phyloP scores from a whole-genome alignment of 1,284 basidiomycete genomes.

The Austropuccinia psidii region DNA sequence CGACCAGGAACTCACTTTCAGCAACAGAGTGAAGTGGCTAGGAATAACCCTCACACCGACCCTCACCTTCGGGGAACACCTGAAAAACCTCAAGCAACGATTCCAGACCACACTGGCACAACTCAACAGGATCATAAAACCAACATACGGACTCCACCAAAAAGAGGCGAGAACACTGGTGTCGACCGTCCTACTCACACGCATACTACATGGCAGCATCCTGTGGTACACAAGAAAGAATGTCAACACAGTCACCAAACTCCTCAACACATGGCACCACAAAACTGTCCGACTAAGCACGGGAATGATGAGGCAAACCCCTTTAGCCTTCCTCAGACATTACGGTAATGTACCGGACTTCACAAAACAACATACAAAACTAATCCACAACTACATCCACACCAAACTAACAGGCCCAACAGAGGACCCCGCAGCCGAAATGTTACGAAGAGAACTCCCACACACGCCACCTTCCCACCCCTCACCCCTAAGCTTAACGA shows the following conservation, averaged over 20 bases:
- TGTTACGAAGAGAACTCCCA: neutral
- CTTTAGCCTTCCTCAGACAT: neutral
- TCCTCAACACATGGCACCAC: neutral
- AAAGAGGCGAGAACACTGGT: neutral
- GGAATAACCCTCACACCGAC: neutral
- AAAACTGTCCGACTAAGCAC: neutral
- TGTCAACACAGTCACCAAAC: neutral
- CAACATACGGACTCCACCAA: neutral
- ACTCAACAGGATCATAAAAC: neutral
- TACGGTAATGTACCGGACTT: neutral
- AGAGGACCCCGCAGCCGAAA: neutral
- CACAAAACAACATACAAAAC: neutral
- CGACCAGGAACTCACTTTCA: neutral
- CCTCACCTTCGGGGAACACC: neutral
- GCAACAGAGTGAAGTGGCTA: neutral
- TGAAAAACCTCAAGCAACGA: neutral
- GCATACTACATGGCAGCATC: constrained; percentile 7
- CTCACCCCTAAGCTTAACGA: neutral
- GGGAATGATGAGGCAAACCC: neutral
- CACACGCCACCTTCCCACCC: neutral
- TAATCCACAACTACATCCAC: neutral
- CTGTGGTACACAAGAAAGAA: constrained; percentile 2
- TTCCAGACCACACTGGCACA: neutral
- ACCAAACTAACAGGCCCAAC: neutral
- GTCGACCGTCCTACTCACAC: neutral